Percentiles rank a stretch among this genome's conserved stretches.
Evolutionary conservation across 75 land plant species (phyloP).

Genomic region (Selaginella tamariscina): DNA sequence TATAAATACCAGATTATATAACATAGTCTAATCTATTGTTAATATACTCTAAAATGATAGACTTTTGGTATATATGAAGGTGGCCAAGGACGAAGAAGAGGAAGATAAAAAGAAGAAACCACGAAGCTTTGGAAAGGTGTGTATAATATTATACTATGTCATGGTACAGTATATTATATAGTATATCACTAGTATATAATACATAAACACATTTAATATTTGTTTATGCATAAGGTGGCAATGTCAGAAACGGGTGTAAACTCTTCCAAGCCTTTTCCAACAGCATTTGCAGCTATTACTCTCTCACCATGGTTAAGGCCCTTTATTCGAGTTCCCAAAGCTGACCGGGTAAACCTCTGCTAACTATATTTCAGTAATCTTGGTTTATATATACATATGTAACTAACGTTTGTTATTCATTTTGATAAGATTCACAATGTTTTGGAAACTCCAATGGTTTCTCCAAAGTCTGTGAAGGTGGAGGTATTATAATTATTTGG

Average conservation of each 20-base stretch:
- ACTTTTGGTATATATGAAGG: constrained; percentile 10
- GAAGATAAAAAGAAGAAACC: constrained; percentile 22
- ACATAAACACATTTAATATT: too few species aligned
- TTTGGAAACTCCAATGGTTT: too few species aligned
- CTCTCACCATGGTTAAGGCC: not conserved
- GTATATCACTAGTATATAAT: too few species aligned
- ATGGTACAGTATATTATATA: too few species aligned
- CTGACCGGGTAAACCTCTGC: too few species aligned
- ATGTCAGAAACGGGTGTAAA: constrained; percentile 9
- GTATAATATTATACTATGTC: too few species aligned
- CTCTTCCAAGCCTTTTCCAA: constrained; percentile 16
- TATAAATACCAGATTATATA: constrained; percentile 10
- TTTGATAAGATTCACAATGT: too few species aligned
- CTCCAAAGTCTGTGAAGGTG: too few species aligned
- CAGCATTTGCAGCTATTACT: constrained; percentile 24
- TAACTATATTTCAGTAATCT: too few species aligned
- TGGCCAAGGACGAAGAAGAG: constrained; percentile 21
- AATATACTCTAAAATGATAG: not conserved
- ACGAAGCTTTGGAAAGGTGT: constrained; percentile 26
- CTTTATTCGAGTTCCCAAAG: not conserved
- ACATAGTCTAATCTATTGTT: constrained; percentile 14
- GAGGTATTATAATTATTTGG: too few species aligned
- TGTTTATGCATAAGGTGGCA: constrained; percentile 20
- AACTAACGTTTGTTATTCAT: too few species aligned
- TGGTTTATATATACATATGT: too few species aligned